phyloP scores from a whole-genome alignment of 1,284 basidiomycete genomes.

The Pseudozyma tsukubaensis region DNA sequence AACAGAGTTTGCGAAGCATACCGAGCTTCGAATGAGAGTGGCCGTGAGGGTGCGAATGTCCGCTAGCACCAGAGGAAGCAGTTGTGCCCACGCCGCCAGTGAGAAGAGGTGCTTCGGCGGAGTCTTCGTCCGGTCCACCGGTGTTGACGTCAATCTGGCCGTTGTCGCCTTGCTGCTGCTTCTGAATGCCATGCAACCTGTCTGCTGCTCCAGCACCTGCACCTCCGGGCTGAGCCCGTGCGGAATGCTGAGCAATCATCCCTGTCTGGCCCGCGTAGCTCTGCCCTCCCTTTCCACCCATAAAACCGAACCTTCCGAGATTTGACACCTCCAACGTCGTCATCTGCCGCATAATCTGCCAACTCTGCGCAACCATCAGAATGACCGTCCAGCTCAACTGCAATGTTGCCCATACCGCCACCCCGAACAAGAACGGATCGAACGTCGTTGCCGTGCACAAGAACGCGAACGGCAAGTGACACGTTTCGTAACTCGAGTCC shows the following conservation, averaged over 20 bases:
- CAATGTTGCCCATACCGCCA: conserved; percentile 84
- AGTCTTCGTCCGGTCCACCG: conserved; percentile 3
- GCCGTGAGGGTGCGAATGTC: conserved; percentile 6
- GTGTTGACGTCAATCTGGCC: conserved; percentile 25
- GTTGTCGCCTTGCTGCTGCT: conserved; percentile 18
- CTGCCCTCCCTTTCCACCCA: conserved; percentile 86
- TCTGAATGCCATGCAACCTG: conserved; percentile 19
- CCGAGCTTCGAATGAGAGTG: conserved; percentile 23
- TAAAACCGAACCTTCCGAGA: conserved; percentile 92
- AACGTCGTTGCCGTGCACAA: conserved; percentile 74
- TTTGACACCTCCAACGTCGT: conserved; percentile 96
- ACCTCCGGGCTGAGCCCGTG: conserved; percentile 3
- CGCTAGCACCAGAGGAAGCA: neutral
- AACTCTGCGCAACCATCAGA: conserved; percentile 84
- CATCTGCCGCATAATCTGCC: conserved; percentile 93
- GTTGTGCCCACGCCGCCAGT: neutral
- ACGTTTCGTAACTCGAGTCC: conserved; percentile 69
- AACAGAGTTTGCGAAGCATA: conserved; percentile 12
- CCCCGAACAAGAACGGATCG: conserved; percentile 86
- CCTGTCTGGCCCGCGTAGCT: conserved; percentile 71
- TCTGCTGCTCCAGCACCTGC: conserved; percentile 9
- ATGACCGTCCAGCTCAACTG: conserved; percentile 93
- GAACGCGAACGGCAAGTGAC: conserved; percentile 75
- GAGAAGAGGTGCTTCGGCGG: neutral
- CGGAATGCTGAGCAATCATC: conserved; percentile 35